Base-by-base conservation (phyloP, 768 basidiomycete species). In the Boletus sp. region DNA sequence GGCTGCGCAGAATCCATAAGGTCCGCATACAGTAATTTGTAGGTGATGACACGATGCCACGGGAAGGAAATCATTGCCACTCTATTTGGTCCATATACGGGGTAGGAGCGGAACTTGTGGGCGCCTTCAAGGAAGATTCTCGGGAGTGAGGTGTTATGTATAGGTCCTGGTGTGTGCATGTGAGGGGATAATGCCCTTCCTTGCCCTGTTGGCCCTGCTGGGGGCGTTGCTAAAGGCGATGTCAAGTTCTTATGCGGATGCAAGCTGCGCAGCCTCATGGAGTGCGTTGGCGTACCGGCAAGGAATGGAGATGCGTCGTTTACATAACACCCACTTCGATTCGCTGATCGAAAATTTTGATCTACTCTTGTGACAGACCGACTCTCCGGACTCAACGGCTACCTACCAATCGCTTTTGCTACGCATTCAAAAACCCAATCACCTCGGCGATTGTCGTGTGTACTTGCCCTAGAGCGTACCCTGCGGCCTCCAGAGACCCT, bases 401-500 rank as follows among this genome's bases (percentile, higher is more conserved):
- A n/a, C 17, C 55, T 51, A n/a, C 59, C 71, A 72, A 68, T 60
- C 57, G 60, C 58, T 32, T 57, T 66, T 58, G 58, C 53, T 58
- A 60, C 69, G 55, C 64, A 41, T 47, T 58, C 52, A 32, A 59
- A 51, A 57, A 56, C 63, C 24, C 44, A 55, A 44, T 35, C 24
- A 18, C 51, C 58, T 61, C 60, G 62, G 62, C 47, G 30, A 67
- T 63, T 60, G 67, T 68, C 65, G 15, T 44, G 36, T 37, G 53
- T 50, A 62, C 53, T 56, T 60, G 64, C 57, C 57, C 57, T 57
- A 58, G 59, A 58, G 51, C 53, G 50, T 52, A 48, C 55, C 48
- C 69, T 58, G 63, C 75, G 81, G 76, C 80, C 64, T 69, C 50
- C 75, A 74, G 75, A 75, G 72, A 62, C 71, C 57, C 52, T 29